Evolutionary conservation across 176 grass and related monocot species (phyloP).

Genomic region (Rhynchospora pubera): DNA sequence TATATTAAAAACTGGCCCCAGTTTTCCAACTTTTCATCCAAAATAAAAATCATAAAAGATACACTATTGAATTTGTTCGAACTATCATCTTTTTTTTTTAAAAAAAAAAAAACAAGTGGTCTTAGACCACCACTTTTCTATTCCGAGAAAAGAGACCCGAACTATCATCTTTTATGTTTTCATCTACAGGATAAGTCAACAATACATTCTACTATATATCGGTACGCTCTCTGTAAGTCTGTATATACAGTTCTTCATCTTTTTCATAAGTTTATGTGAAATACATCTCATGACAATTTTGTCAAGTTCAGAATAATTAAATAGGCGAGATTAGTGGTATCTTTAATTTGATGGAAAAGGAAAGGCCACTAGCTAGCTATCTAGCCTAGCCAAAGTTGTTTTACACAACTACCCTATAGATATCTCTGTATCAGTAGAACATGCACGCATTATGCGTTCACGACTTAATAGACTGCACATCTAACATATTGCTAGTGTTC

Average conservation of each 20-base stretch:
- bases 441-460: background rate
- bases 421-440: background rate
- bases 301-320: background rate
- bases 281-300: background rate
- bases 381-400: background rate
- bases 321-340: background rate
- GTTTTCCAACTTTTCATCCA: too few species aligned
- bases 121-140: too few species aligned
- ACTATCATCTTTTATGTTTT: too few species aligned
- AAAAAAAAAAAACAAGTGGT: too few species aligned
- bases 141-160: too few species aligned
- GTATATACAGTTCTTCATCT: background rate
- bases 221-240: background rate
- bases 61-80: too few species aligned
- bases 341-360: background rate
- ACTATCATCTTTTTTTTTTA: too few species aligned
- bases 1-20: too few species aligned
- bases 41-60: too few species aligned
- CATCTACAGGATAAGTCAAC: background rate
- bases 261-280: background rate
- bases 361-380: background rate
- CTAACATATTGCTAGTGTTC: background rate
- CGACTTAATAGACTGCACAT: background rate
- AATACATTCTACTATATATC: background rate
- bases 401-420: background rate